These are phyloP conservation scores for Jacaranda copaia DNA, from an alignment of 257 asterid species.

Conservation along the genomic window DNA sequence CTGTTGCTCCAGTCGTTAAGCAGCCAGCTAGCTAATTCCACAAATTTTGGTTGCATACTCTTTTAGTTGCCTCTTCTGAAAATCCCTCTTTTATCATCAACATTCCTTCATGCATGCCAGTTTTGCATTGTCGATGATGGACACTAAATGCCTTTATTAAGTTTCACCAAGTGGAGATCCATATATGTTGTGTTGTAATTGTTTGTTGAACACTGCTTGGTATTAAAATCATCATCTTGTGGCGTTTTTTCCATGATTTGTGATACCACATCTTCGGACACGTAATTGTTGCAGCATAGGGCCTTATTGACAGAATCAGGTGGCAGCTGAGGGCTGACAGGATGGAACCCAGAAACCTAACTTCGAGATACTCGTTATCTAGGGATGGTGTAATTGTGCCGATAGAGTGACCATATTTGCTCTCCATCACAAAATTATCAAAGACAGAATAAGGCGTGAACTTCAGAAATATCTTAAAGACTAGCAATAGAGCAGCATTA, in stretches of 20 bases:
- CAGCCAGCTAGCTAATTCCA: slow-evolving; percentile 46
- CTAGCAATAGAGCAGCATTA: too few relatives aligned
- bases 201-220: slow-evolving; percentile 34
- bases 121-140: slow-evolving; percentile 35
- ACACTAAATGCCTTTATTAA: slow-evolving; percentile 6
- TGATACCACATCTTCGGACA: neutral
- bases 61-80: slow-evolving; percentile 1
- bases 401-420: neutral
- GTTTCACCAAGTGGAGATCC: slow-evolving; percentile 20
- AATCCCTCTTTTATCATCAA: slow-evolving; percentile 19
- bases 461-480: too few relatives aligned
- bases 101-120: slow-evolving; percentile 20
- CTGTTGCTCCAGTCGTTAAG: slow-evolving; percentile 45
- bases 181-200: slow-evolving; percentile 34
- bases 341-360: neutral
- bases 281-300: neutral
- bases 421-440: neutral
- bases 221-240: slow-evolving; percentile 26
- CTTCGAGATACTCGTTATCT: too few relatives aligned
- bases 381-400: neutral
- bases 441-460: neutral
- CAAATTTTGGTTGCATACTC: slow-evolving; percentile 24
- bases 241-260: slow-evolving; percentile 6
- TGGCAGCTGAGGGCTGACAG: slow-evolving; percentile 12
- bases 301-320: neutral